These are phyloP conservation scores for Cutaneotrichosporon mucoides DNA, from an alignment of 1,284 basidiomycete species.

Conservation along the genomic window DNA sequence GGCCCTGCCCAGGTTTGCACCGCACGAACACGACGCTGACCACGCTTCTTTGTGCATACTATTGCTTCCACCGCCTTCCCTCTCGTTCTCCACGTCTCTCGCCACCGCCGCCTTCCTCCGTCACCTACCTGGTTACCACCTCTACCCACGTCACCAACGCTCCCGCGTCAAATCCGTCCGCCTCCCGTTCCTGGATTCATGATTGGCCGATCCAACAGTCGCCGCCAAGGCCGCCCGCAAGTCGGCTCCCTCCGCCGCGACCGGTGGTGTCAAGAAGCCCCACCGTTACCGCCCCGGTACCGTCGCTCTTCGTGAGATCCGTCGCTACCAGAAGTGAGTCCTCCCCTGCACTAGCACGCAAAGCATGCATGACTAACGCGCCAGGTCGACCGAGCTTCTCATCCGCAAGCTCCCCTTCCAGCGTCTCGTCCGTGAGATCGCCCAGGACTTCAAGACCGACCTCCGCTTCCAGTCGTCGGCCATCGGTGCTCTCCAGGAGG, in stretches of 20 bases:
- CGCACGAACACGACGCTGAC: conserved; percentile 3
- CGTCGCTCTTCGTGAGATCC: conserved; percentile 57
- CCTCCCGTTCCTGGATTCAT: conserved; percentile 2
- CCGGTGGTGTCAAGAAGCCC: conserved; percentile 61
- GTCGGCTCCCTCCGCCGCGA: conserved; percentile 60
- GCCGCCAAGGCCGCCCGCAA: conserved; percentile 57
- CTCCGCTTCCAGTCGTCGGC: conserved; percentile 70
- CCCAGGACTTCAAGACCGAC: conserved; percentile 78
- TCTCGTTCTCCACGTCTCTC: neutral
- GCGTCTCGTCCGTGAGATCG: conserved; percentile 82
- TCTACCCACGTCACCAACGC: neutral
- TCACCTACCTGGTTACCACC: neutral
- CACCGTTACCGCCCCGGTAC: conserved; percentile 89
- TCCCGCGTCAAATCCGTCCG: neutral
- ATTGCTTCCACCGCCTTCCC: neutral
- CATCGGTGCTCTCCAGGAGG: conserved; percentile 68
- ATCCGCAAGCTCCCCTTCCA: conserved; percentile 93
- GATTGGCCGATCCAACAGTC: conserved; percentile 45
- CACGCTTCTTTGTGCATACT: neutral
- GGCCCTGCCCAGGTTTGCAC: neutral
- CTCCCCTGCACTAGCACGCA: too few species aligned
- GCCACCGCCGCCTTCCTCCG: too few species aligned
- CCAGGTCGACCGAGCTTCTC: conserved; percentile 78
- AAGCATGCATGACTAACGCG: too few species aligned
- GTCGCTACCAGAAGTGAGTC: conserved; percentile 55